Base-by-base conservation (phyloP, 208 protist species). In the Eutreptiella sp. region DNA sequence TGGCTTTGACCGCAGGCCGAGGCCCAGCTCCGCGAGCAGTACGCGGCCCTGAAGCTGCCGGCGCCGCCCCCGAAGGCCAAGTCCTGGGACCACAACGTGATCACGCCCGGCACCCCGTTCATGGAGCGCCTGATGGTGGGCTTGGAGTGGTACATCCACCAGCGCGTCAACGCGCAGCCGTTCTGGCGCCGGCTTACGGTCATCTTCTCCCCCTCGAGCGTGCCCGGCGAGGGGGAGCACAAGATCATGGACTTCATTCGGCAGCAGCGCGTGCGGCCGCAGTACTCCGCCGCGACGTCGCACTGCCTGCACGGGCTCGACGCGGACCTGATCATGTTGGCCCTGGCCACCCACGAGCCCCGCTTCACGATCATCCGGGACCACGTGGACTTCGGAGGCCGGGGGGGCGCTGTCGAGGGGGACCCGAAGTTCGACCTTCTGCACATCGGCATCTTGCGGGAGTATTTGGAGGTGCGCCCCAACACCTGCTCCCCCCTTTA, bases 251-350 rank as follows among this genome's bases (percentile, higher is more conserved):
- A 90, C 53, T 95, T 93, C 46, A 47, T 96, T 3, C 74, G 88
- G 36, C 79, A 67, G 3, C 83, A 90, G 73, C 74, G 79, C 9
- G 79, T 73, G 9, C 83, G 87, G 53, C 33, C 75, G 2, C 78
- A 79, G 1, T 94, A 93, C 65, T 52, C 90, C 34, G 73, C 85
- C 16, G 90, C 93, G 68, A 89, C 83, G 16, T 59, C 69, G 3
- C 96, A 99, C 75, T 85, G 89, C 21, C 79, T 99, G n/a, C 94
- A 94, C 46, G 97, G 96, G 23, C 75, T 98, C 4, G 97, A 99
- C 71, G 96, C 97, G 0, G 97, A 99, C 74, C 75, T 99, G 14
- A 97, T 99, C 61, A 96, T 99, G 77, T 79, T 99, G 16, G 68
- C 84, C 1, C 79, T 99, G 0, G 88, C 82, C 43, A 62, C 90